Base-by-base conservation (phyloP, 805 yeast genomes). In the Schizosaccharomyces japonicus region DNA sequence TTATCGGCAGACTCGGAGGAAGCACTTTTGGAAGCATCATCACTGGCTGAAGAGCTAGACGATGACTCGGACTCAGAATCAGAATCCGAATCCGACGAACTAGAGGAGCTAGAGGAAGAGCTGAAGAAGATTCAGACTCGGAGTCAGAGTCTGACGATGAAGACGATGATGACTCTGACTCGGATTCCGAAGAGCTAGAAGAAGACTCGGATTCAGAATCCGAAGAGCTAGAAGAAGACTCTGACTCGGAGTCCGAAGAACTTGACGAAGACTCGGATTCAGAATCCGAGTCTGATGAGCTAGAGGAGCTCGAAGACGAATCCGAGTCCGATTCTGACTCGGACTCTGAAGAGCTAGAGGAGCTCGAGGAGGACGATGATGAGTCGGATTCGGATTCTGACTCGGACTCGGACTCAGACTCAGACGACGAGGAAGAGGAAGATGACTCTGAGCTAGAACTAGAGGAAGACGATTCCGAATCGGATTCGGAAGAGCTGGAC, bases 171-270 rank as follows among this genome's bases (percentile, higher is more conserved):
- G 27, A 2, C 17, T 17, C 17, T 15, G 26, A 5, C 7, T 21
- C 23, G n/a, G 42, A 19, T 11, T 25, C 17, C 6, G 42, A 36
- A 21, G 42, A 36, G 95, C n/a, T 4, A 19, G 46, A 39, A n/a
- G 23, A 19, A 7, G 26, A 19, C n/a, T 31, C 25, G 47, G 13
- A 13, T 5, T 27, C 15, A 6, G 47, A 44, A 40, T 40, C 45
- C 6, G 17, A 23, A 26, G 47, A 44, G 42, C 42, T 36, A 23
- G 52, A 49, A 15, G 34, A 2, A 13, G 50, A 48, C 21, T 44
- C 32, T 10, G 49, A 48, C 11, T 45, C 47, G 29, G 52, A 49
- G 23, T 48, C 49, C 6, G 39, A 33, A 6, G 47, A 33, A 39
- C 19, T 23, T 8, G 44, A 52, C 19, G 45, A 48, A 29, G 53